Evolutionary conservation across 2,329 filamentous ascomycete genomes (phyloP).

Genomic region (Neonectria coccinea): DNA sequence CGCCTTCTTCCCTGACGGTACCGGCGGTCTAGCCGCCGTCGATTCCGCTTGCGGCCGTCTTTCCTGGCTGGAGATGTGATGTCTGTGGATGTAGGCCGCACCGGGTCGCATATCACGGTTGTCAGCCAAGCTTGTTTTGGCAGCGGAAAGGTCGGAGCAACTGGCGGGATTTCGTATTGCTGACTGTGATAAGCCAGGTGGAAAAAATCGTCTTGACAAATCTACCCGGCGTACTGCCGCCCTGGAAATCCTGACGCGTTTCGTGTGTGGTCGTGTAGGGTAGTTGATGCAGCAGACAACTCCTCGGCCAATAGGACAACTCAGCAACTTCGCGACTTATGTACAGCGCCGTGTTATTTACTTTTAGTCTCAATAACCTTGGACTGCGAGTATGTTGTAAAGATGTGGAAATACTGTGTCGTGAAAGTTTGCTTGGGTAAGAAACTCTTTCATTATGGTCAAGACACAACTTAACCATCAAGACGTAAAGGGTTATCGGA

Average conservation of each 20-base stretch:
- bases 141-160: constrained; percentile 11
- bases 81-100: not conserved
- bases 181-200: not conserved
- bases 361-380: not conserved
- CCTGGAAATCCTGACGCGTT: not conserved
- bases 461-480: too few relatives aligned
- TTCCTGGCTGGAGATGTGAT: constrained; percentile 5
- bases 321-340: not conserved
- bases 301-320: not conserved
- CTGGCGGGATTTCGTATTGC: not conserved
- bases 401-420: too few relatives aligned
- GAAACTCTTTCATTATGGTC: too few relatives aligned
- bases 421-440: too few relatives aligned
- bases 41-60: not conserved
- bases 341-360: not conserved
- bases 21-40: not conserved
- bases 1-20: not conserved
- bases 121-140: constrained; percentile 8
- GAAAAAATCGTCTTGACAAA: not conserved
- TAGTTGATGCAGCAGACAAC: not conserved
- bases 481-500: too few relatives aligned
- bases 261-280: constrained; percentile 9
- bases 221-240: not conserved
- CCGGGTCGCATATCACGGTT: constrained; percentile 1
- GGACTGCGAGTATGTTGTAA: too few relatives aligned